phyloP scores from a whole-genome alignment of 176 grass and related monocot species.

The bread wheat (Triticum aestivum) region IWGSC_CS_RefSeq_v2.1 NC_057813.1:208344093-208344592 shows the following conservation, averaged over 20 bases:
- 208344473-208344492: not conserved
- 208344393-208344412: conserved; percentile 71
- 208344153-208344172: conserved; percentile 95
- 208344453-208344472: not conserved
- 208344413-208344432: not conserved
- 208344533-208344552: conserved; percentile 94
- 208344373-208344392: conserved; percentile 80
- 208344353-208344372: conserved; percentile 98
- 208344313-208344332: conserved; percentile 58
- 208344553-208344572: conserved; percentile 93
- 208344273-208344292: conserved; percentile 65
- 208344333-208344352: conserved; percentile 97
- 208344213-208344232: conserved; percentile 99
- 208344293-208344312: conserved; percentile 56
- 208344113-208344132: conserved; percentile 90
- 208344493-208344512: conserved; percentile 46
- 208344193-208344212: conserved; percentile 94
- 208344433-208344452: not conserved
- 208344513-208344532: conserved; percentile 86
- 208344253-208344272: conserved; percentile 89
- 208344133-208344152: conserved; percentile 98
- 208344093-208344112: conserved; percentile 78
- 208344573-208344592: conserved; percentile 98
- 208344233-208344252: conserved; percentile 83
- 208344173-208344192: conserved; percentile 69